phyloP scores from a whole-genome alignment of 208 protist species.

The Trypanosoma cruzi region DNA sequence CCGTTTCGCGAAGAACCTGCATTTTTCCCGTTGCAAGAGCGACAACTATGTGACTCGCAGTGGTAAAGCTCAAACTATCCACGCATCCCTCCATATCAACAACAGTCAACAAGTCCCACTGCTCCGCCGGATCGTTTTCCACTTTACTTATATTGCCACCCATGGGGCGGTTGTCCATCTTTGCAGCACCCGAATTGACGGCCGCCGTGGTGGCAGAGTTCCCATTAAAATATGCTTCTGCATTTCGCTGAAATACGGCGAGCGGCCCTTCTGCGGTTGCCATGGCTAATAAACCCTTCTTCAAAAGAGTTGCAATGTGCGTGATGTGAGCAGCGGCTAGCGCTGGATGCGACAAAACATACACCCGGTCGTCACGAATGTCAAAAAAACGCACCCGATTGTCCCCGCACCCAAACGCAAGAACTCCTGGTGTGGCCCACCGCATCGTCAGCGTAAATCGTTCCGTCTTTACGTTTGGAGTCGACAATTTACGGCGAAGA shows the following conservation, averaged over 20 bases:
- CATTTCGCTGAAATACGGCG: conserved; percentile 51
- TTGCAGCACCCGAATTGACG: background rate
- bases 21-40: conserved; percentile 55
- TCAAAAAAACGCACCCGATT: conserved; percentile 85
- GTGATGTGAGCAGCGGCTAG: conserved; percentile 47
- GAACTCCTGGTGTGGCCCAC: conserved; percentile 66
- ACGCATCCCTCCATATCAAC: conserved; percentile 69
- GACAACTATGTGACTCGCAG: conserved; percentile 59
- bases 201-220: background rate
- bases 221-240: background rate
- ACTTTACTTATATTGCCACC: conserved; percentile 2
- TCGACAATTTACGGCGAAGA: conserved; percentile 76
- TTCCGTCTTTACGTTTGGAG: conserved; percentile 31
- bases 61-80: conserved; percentile 60
- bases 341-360: conserved; percentile 64
- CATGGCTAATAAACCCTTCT: conserved; percentile 47
- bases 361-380: conserved; percentile 69
- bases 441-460: conserved; percentile 58
- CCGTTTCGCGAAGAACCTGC: conserved; percentile 86
- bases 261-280: conserved; percentile 74
- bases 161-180: background rate
- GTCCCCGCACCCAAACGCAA: conserved; percentile 84
- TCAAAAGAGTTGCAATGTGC: conserved; percentile 39
- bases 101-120: conserved; percentile 77
- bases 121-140: conserved; percentile 29